Conservation (phyloP, 2,329 filamentous ascomycete genomes). For the Fusarium caatingaense region DNA sequence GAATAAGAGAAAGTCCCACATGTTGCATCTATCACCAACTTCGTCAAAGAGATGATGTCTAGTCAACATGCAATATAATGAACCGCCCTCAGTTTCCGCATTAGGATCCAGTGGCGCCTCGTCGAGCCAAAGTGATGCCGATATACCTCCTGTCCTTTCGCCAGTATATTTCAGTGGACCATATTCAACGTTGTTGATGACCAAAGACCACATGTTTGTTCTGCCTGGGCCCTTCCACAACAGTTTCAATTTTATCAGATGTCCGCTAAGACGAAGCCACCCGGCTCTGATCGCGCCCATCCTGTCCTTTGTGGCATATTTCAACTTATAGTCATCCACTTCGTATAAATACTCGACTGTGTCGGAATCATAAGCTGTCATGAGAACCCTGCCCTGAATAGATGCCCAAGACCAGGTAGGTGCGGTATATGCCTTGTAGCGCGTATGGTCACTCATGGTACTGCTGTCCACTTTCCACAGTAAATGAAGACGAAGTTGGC, state of each 20-base stretch:
- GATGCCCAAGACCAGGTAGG: constrained; percentile 1
- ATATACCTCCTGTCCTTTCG: too few relatives aligned
- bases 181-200: neutral
- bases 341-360: too few relatives aligned
- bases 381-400: too few relatives aligned
- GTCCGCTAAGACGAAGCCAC: neutral
- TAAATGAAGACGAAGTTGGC: too few relatives aligned
- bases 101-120: too few relatives aligned
- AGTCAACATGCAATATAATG: neutral
- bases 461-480: too few relatives aligned
- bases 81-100: neutral
- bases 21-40: neutral
- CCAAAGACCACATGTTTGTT: neutral
- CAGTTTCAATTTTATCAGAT: neutral
- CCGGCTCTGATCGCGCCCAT: neutral
- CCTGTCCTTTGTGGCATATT: neutral
- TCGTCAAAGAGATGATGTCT: neutral
- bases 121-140: too few relatives aligned
- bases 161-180: too few relatives aligned
- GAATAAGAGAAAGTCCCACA: neutral
- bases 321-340: neutral
- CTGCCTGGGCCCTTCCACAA: too few relatives aligned
- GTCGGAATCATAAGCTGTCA: too few relatives aligned
- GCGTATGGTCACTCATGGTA: neutral
- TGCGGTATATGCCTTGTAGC: neutral